Evolutionary conservation across 2,329 filamentous ascomycete species (phyloP).

Genomic region (Penicillium sp.): DNA sequence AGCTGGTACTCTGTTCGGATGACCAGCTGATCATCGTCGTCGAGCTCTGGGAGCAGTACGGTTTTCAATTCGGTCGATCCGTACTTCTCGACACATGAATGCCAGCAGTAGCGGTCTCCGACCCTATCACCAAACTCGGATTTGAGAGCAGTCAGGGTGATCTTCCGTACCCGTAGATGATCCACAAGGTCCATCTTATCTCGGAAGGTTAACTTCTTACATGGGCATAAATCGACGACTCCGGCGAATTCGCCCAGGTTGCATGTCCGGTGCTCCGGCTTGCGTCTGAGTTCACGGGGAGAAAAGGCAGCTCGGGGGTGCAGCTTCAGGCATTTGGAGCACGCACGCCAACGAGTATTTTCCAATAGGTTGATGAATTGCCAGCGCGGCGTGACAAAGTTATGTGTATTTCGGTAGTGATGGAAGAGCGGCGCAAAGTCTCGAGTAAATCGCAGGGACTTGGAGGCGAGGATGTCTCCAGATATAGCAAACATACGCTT

Average conservation of each 20-base stretch:
- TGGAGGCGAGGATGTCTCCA: constrained; percentile 26
- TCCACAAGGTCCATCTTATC: constrained; percentile 36
- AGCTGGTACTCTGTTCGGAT: constrained; percentile 39
- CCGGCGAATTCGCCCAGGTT: constrained; percentile 34
- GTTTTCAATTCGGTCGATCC: constrained; percentile 33
- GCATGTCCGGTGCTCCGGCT: constrained; percentile 31
- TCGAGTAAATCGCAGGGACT: constrained; percentile 34
- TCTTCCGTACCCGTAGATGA: constrained; percentile 29
- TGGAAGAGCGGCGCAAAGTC: constrained; percentile 40
- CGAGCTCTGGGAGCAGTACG: constrained; percentile 34
- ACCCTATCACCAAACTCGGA: constrained; percentile 28
- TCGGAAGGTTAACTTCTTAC: constrained; percentile 38
- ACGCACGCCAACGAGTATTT: constrained; percentile 32
- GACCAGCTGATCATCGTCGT: constrained; percentile 28
- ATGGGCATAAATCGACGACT: constrained; percentile 38
- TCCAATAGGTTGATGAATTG: constrained; percentile 35
- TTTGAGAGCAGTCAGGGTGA: constrained; percentile 22
- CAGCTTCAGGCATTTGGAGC: constrained; percentile 38
- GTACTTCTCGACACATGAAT: constrained; percentile 34
- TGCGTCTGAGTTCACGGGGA: constrained; percentile 31
- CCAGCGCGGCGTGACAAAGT: constrained; percentile 35
- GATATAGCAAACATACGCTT: constrained; percentile 35
- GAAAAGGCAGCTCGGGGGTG: constrained; percentile 34
- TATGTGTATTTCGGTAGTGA: constrained; percentile 37
- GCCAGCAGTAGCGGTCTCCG: constrained; percentile 35